Evolutionary conservation across 768 basidiomycete genomes (phyloP).

Genomic region (Leccinum rimulosum): DNA sequence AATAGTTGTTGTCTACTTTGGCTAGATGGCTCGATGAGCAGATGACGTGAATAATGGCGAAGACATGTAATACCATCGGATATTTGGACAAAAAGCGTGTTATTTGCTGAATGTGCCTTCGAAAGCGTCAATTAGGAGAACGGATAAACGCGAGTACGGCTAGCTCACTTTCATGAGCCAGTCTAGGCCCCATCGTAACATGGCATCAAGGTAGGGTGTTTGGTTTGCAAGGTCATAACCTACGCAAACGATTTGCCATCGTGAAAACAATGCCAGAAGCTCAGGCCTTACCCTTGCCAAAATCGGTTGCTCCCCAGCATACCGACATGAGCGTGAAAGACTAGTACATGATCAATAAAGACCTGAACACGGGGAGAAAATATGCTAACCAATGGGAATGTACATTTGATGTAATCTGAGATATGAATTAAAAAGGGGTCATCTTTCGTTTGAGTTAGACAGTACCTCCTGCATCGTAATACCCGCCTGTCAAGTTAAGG

Average conservation of each 20-base stretch:
- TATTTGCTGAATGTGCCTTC: slow-evolving; percentile 76
- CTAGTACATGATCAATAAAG: slow-evolving; percentile 34
- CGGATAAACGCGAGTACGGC: not conserved
- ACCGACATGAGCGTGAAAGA: slow-evolving; percentile 82
- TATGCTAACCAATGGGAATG: slow-evolving; percentile 70
- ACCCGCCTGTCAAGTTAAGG: slow-evolving; percentile 82
- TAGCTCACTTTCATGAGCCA: slow-evolving; percentile 83
- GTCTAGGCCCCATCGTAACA: slow-evolving; percentile 87
- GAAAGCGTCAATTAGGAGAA: not conserved
- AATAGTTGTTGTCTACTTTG: slow-evolving; percentile 72
- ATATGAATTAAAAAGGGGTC: not conserved
- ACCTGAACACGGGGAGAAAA: not conserved
- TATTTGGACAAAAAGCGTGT: slow-evolving; percentile 76
- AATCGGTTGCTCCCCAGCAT: slow-evolving; percentile 89
- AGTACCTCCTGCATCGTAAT: slow-evolving; percentile 89
- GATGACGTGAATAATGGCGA: not conserved
- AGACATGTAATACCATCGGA: slow-evolving; percentile 48
- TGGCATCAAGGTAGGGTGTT: slow-evolving; percentile 87
- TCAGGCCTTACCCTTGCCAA: slow-evolving; percentile 58
- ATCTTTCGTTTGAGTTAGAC: slow-evolving; percentile 1
- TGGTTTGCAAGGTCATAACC: slow-evolving; percentile 86
- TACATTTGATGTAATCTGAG: slow-evolving; percentile 83
- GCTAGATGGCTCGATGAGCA: slow-evolving; percentile 34
- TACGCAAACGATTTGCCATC: slow-evolving; percentile 22
- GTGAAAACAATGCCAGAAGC: not conserved